A percentile compares a stretch with the other conserved stretches of the same genome.
Conservation (phyloP, 2,329 filamentous ascomycete species). For the Penicillium olsonii region DNA sequence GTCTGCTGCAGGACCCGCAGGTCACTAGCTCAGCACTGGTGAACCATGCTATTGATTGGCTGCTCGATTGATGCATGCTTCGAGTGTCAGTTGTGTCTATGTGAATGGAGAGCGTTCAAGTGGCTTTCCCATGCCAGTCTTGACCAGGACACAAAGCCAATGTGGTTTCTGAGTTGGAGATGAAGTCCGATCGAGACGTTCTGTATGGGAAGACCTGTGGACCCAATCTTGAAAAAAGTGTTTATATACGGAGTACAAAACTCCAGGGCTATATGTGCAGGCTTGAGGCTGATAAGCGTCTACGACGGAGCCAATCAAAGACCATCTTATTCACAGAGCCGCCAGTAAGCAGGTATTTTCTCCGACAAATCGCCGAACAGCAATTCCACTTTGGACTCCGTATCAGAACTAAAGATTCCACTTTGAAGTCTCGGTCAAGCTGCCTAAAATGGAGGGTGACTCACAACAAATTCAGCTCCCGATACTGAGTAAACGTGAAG, state of each 20-base stretch:
- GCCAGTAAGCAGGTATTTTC: neutral
- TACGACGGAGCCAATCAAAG: neutral
- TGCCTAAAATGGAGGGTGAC: neutral
- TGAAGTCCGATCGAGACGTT: too few species aligned
- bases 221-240: too few species aligned
- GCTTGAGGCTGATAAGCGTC: neutral
- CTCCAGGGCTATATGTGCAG: too few species aligned
- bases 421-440: neutral
- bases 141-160: too few species aligned
- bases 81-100: too few species aligned
- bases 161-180: too few species aligned
- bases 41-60: conserved; percentile 22
- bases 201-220: too few species aligned
- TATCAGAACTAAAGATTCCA: too few species aligned
- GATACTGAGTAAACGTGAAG: too few species aligned
- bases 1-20: conserved; percentile 12
- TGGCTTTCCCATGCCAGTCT: too few species aligned
- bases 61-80: conserved; percentile 9
- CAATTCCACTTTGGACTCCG: neutral
- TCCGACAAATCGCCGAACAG: neutral
- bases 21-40: conserved; percentile 21
- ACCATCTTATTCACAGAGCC: neutral
- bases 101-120: too few species aligned
- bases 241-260: too few species aligned
- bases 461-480: neutral